Base-by-base conservation (phyloP, 257 asterid genomes). In the Knoxia roxburghii region DNA sequence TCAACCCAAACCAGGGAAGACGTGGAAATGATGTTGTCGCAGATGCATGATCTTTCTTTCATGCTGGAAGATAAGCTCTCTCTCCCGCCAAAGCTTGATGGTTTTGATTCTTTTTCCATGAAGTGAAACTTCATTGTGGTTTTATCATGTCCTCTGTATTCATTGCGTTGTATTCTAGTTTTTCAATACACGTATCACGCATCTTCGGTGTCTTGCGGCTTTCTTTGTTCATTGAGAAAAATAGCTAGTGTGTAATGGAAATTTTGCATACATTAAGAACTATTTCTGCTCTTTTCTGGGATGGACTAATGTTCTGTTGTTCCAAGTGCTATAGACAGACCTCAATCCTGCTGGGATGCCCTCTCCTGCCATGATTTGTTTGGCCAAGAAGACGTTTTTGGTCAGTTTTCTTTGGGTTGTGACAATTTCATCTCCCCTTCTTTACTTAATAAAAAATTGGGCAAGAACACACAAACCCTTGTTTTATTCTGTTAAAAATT, bases 1-100 rank as follows among this genome's bases (percentile, higher is more conserved):
- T 37, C 69, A 6, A 35, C 37, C 29, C 61, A 66, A 69, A 23
- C 71, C 17, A 74, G 59, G 23, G 71, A 72, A 40, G 77, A 66
- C 40, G 67, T 68, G 30, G 56, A 77, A 41, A 54, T 64, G 68
- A 46, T 76, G 68, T 52, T 79, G 67, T 82, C 74, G 0, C 73
- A 74, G 81, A 82, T 74, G 80, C 87, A 74, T 64, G 84, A 82
- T 77, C 87, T 82, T 54, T 74, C 87, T 41, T 82, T 82, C 68
- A 79, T 82, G 87, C 82, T 82, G 24, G 78, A 77, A 17, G 48
- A 55, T 59, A 71, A 69, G 39, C 80, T 79, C 14, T 74, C 81
- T 43, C 23, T 77, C 20, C 87, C 87, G 49, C 54, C 82, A 17
- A 77, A 77, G 61, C 59, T 74, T 18, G 77, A 69, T 11, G 29